Conservation (phyloP, 768 basidiomycete genomes). For the Termitomyces sp. region DNA sequence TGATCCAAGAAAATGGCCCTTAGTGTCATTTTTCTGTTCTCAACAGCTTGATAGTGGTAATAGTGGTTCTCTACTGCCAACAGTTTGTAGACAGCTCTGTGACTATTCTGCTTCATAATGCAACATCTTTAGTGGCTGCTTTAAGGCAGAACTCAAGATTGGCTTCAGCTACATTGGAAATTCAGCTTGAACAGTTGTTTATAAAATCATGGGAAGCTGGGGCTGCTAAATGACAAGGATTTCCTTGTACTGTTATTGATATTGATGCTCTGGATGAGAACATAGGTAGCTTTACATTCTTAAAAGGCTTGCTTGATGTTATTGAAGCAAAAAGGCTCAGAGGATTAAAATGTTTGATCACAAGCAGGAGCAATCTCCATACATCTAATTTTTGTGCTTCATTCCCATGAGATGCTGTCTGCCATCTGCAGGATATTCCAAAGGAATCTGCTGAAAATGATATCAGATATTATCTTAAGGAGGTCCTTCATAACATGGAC, state of each 20-base stretch:
- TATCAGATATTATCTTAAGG: not conserved
- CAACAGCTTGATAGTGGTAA: slow-evolving; percentile 1
- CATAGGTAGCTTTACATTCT: not conserved
- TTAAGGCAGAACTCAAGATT: not conserved
- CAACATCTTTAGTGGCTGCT: not conserved
- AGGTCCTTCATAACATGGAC: not conserved
- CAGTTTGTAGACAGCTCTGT: not conserved
- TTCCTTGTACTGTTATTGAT: not conserved
- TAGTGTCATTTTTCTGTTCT: slow-evolving; percentile 1
- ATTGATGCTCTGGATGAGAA: slow-evolving; percentile 5
- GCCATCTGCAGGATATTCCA: not conserved
- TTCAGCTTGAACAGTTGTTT: not conserved
- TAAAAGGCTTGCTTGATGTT: not conserved
- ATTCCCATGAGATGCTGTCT: not conserved
- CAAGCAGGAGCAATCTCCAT: not conserved
- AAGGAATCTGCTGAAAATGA: not conserved
- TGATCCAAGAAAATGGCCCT: not conserved
- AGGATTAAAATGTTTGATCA: not conserved
- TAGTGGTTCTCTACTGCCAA: not conserved
- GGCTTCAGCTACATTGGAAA: not conserved
- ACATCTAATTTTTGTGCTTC: not conserved
- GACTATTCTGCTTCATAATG: not conserved
- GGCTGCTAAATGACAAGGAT: too few species aligned
- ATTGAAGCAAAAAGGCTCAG: not conserved
- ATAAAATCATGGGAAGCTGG: not conserved